A percentile compares a stretch with the other conserved stretches of the same genome.
Conservation (phyloP, 2,329 filamentous ascomycete species). For the Diaporthe capsici region DNA sequence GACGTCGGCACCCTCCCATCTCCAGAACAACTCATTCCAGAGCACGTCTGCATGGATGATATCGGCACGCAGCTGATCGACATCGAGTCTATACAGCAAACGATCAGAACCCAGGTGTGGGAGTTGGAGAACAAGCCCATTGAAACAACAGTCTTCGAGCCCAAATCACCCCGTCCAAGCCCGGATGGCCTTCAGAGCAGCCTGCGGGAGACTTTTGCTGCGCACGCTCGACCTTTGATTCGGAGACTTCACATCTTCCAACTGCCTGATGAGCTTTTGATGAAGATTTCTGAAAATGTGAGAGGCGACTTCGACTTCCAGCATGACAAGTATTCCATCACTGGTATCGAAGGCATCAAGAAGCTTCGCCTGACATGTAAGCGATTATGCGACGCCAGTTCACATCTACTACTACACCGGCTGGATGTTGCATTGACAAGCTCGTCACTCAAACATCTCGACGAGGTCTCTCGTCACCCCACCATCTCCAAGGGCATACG, state of each 20-base stretch:
- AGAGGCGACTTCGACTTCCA: neutral
- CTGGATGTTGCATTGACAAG: neutral
- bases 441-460: neutral
- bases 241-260: neutral
- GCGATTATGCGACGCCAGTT: neutral
- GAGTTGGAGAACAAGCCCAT: neutral
- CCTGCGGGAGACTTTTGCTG: neutral
- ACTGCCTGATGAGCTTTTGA: neutral
- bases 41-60: neutral
- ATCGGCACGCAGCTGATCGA: neutral
- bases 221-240: too few species aligned
- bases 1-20: too few species aligned
- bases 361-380: neutral
- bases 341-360: neutral
- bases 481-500: neutral
- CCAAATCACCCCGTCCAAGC: neutral
- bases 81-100: neutral
- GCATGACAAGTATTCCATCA: too few species aligned
- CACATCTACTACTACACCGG: neutral
- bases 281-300: neutral
- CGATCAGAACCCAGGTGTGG: rapidly evolving
- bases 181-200: neutral
- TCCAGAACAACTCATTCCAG: neutral
- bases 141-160: rapidly evolving
- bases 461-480: neutral